phyloP scores from a whole-genome alignment of 2,329 filamentous ascomycete genomes.

The Penicillium sp. region DNA sequence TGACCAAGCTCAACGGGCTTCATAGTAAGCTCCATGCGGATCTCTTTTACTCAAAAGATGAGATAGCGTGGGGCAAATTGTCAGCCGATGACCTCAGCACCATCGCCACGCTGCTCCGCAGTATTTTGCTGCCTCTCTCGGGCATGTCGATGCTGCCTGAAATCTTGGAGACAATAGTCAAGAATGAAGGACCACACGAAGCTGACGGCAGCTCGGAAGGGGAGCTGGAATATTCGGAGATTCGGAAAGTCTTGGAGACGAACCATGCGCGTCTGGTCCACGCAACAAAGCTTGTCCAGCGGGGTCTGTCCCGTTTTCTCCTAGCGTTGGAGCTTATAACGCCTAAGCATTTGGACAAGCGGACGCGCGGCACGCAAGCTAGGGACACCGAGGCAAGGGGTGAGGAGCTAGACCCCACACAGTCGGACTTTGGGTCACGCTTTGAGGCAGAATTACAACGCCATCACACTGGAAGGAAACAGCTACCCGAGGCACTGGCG shows the following conservation, averaged over 20 bases:
- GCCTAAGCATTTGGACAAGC: constrained; percentile 23
- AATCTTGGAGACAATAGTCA: constrained; percentile 52
- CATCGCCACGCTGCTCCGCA: constrained; percentile 59
- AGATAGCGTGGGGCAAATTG: constrained; percentile 68
- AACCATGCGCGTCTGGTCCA: constrained; percentile 52
- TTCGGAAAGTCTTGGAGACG: constrained; percentile 26
- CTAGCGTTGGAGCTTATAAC: constrained; percentile 48
- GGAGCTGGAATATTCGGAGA: constrained; percentile 15
- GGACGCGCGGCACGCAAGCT: constrained; percentile 36
- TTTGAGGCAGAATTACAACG: constrained; percentile 52
- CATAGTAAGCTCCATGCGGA: constrained; percentile 65
- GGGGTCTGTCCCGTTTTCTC: constrained; percentile 62
- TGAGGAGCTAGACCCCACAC: constrained; percentile 53
- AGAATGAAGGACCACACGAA: constrained; percentile 19
- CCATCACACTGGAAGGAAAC: constrained; percentile 54
- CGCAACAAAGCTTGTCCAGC: constrained; percentile 58
- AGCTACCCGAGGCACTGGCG: constrained; percentile 49
- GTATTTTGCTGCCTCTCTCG: constrained; percentile 61
- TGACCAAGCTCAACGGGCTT: constrained; percentile 52
- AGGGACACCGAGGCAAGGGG: constrained; percentile 52
- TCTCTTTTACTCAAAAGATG: constrained; percentile 67
- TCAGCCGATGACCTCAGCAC: constrained; percentile 62
- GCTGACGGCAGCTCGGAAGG: constrained; percentile 8
- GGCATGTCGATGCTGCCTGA: constrained; percentile 69
- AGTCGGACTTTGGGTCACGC: constrained; percentile 53